These are phyloP conservation scores for Pholiota molesta DNA, from an alignment of 768 basidiomycete species.

Conservation along the genomic window DNA sequence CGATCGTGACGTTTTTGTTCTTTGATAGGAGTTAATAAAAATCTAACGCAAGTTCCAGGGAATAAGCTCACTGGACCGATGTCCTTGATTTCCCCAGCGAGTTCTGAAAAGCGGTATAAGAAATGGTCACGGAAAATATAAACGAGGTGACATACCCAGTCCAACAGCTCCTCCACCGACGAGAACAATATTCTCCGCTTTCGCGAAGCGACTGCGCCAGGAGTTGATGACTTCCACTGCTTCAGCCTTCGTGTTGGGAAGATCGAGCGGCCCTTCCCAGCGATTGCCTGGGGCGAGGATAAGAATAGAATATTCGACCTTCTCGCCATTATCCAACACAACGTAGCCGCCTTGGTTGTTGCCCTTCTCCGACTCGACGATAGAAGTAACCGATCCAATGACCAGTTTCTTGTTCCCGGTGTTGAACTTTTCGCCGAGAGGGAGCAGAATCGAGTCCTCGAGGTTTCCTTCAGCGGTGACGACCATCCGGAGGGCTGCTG, in stretches of 20 bases:
- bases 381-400: conserved; percentile 37
- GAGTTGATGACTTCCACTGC: conserved; percentile 26
- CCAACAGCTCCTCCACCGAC: conserved; percentile 61
- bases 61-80: conserved; percentile 35
- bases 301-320: conserved; percentile 54
- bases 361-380: conserved; percentile 29
- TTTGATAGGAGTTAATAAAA: conserved; percentile 25
- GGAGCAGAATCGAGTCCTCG: conserved; percentile 49
- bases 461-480: conserved; percentile 46
- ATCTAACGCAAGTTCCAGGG: neutral
- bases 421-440: conserved; percentile 51
- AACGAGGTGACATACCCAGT: conserved; percentile 35
- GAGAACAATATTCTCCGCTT: conserved; percentile 46
- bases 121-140: neutral
- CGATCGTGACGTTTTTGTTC: conserved; percentile 58
- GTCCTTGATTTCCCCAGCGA: conserved; percentile 47
- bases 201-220: conserved; percentile 37
- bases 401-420: conserved; percentile 51
- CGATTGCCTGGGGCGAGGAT: conserved; percentile 61
- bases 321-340: conserved; percentile 51
- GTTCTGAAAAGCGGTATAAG: conserved; percentile 28
- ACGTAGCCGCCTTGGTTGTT: conserved; percentile 34
- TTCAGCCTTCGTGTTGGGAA: conserved; percentile 41
- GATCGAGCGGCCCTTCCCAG: conserved; percentile 52
- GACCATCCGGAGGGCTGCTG: conserved; percentile 54